Evolutionary conservation across 345 rosid genomes (phyloP).

Genomic region (Camelina laxa): DNA sequence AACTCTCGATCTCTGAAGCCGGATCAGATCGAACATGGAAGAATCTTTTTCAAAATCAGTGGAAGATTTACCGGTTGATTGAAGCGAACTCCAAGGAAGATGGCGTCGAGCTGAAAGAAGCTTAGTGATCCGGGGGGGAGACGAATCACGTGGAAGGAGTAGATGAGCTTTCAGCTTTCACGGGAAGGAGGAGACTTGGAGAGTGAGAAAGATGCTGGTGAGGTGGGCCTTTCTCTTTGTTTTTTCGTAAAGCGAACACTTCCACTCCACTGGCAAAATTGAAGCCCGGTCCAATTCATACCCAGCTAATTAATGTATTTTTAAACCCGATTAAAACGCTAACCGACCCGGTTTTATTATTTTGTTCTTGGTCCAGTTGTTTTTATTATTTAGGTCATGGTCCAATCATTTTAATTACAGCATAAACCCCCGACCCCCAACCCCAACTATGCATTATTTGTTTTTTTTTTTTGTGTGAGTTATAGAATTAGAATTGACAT

Average conservation of each 20-base stretch:
- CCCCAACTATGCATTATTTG: too few species aligned
- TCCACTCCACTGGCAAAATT: not conserved
- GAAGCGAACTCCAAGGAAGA: constrained; percentile 27
- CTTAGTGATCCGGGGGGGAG: constrained; percentile 35
- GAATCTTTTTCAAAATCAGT: constrained; percentile 21
- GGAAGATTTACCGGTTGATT: constrained; percentile 4
- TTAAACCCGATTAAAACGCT: too few species aligned
- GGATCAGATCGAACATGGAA: constrained; percentile 39
- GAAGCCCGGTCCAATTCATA: constrained; percentile 32
- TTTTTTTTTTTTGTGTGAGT: too few species aligned
- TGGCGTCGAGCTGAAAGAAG: constrained; percentile 21
- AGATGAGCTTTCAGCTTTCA: constrained; percentile 29
- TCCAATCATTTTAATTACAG: too few species aligned
- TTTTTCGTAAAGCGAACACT: constrained; percentile 25
- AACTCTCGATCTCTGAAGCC: constrained; percentile 39
- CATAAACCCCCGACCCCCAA: too few species aligned
- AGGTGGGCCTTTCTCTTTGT: constrained; percentile 33
- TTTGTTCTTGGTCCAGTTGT: too few species aligned
- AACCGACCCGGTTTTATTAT: too few species aligned
- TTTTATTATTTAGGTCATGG: too few species aligned
- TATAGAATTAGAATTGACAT: too few species aligned
- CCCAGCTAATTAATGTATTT: not conserved
- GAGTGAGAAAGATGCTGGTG: constrained; percentile 37
- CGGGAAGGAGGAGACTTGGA: constrained; percentile 37
- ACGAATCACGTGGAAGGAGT: constrained; percentile 39